Conservation (phyloP, 345 rosid genomes). For the Tarenaya hassleriana region DNA sequence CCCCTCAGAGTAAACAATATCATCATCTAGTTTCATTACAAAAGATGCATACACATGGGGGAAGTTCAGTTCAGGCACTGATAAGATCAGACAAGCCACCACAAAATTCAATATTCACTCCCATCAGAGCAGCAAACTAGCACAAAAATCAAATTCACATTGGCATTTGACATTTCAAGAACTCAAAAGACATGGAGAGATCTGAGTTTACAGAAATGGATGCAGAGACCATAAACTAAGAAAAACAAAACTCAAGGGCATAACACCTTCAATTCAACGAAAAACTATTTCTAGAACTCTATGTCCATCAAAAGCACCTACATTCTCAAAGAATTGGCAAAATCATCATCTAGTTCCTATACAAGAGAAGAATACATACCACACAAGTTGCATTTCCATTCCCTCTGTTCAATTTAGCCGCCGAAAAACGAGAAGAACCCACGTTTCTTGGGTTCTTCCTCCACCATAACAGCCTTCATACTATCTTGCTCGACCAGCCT, state of each 20-base stretch:
- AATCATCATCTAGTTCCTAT: slow-evolving; percentile 29
- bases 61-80: slow-evolving; percentile 3
- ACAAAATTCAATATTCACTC: too few relatives aligned
- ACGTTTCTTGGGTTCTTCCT: slow-evolving; percentile 86
- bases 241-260: slow-evolving; percentile 20
- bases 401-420: slow-evolving; percentile 25
- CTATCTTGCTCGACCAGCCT: slow-evolving; percentile 95
- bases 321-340: slow-evolving; percentile 23
- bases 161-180: slow-evolving; percentile 7
- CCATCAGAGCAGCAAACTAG: background rate
- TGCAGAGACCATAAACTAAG: slow-evolving; percentile 14
- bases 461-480: slow-evolving; percentile 93
- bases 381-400: slow-evolving; percentile 14
- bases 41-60: background rate
- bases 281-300: slow-evolving; percentile 19
- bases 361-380: slow-evolving; percentile 30
- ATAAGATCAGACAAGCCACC: too few relatives aligned
- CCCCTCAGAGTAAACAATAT: background rate
- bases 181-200: slow-evolving; percentile 17
- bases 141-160: background rate
- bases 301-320: slow-evolving; percentile 20
- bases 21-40: background rate
- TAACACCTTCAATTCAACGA: slow-evolving; percentile 24
- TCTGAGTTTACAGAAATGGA: slow-evolving; percentile 17
- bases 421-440: slow-evolving; percentile 93